Percentiles rank a stretch among this genome's conserved stretches.
These are phyloP conservation scores for Daldinia grandis DNA, from an alignment of 495 filamentous ascomycete species.

Conservation along the genomic window DNA sequence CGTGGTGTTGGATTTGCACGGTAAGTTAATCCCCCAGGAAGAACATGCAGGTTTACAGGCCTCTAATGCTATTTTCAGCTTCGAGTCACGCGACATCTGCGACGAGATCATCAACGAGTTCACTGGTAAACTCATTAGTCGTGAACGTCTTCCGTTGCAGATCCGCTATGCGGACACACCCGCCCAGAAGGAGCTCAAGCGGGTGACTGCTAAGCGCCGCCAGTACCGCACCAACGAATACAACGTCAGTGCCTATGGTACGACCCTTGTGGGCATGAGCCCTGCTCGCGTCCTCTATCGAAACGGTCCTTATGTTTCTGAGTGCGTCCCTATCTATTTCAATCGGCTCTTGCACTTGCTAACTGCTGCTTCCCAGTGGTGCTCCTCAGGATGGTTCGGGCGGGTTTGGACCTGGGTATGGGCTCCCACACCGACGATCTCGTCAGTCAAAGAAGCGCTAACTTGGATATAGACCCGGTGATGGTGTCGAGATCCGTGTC, in stretches of 20 bases:
- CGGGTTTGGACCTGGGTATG: conserved; percentile 16
- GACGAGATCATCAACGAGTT: conserved; percentile 85
- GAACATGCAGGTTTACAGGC: not conserved
- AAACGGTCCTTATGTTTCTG: conserved; percentile 4
- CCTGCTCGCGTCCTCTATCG: conserved; percentile 50
- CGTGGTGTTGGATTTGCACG: conserved; percentile 97
- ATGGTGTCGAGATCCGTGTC: conserved; percentile 58
- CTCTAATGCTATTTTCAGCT: conserved; percentile 61
- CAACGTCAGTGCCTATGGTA: conserved; percentile 71
- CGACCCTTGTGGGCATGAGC: conserved; percentile 59
- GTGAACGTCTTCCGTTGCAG: conserved; percentile 81
- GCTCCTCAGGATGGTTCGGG: not conserved
- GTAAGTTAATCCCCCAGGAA: conserved; percentile 57
- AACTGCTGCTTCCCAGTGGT: conserved; percentile 9
- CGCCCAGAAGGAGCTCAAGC: conserved; percentile 94
- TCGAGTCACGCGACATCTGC: conserved; percentile 86
- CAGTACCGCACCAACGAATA: conserved; percentile 96
- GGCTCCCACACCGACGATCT: not conserved
- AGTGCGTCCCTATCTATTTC: conserved; percentile 10
- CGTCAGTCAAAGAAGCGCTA: conserved; percentile 3
- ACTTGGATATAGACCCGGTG: conserved; percentile 45
- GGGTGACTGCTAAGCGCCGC: conserved; percentile 88
- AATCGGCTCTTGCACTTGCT: not conserved
- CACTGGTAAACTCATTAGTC: conserved; percentile 74
- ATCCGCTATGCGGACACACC: conserved; percentile 97